A percentile compares a stretch with the other conserved stretches of the same genome.
phyloP scores from a whole-genome alignment of 1,284 basidiomycete species.

The Volvariella volvacea region DNA sequence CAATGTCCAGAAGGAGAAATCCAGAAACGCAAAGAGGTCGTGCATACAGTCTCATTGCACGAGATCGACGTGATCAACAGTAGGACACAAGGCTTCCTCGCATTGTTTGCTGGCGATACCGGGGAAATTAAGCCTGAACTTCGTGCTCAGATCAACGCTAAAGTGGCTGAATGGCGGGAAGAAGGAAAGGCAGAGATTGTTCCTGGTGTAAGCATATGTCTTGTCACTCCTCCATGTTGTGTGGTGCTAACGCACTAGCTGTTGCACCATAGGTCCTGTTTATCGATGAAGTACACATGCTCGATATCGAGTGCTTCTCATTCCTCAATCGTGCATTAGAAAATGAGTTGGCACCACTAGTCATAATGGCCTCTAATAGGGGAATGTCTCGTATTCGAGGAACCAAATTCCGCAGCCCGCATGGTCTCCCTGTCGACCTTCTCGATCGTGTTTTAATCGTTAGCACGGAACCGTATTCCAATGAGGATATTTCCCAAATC shows the following conservation, averaged over 20 bases:
- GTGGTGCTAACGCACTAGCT: constrained; percentile 3
- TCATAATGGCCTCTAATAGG: constrained; percentile 98
- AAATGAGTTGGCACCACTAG: constrained; percentile 88
- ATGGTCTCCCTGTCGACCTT: constrained; percentile 92
- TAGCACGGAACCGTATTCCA: constrained; percentile 84
- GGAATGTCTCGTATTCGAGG: constrained; percentile 94
- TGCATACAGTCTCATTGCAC: constrained; percentile 95
- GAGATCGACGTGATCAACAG: constrained; percentile 99
- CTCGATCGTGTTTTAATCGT: constrained; percentile 95
- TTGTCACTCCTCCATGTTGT: constrained; percentile 7
- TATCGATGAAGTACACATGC: constrained; percentile 98
- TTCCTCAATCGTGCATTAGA: constrained; percentile 97
- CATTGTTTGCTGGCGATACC: constrained; percentile 83
- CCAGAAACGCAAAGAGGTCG: constrained; percentile 94
- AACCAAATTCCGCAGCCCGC: constrained; percentile 90
- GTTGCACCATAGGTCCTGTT: constrained; percentile 67
- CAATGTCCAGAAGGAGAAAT: constrained; percentile 98
- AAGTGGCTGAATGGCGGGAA: constrained; percentile 97
- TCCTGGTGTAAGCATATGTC: constrained; percentile 70
- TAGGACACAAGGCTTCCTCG: constrained; percentile 87
- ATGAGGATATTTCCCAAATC: constrained; percentile 86
- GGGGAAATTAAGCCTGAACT: constrained; percentile 99
- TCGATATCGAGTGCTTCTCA: constrained; percentile 99
- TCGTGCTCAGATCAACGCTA: constrained; percentile 93
- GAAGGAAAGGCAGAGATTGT: constrained; percentile 99